Conservation (phyloP, 352 stramenopile species). For the Blastocystis sp. region DNA sequence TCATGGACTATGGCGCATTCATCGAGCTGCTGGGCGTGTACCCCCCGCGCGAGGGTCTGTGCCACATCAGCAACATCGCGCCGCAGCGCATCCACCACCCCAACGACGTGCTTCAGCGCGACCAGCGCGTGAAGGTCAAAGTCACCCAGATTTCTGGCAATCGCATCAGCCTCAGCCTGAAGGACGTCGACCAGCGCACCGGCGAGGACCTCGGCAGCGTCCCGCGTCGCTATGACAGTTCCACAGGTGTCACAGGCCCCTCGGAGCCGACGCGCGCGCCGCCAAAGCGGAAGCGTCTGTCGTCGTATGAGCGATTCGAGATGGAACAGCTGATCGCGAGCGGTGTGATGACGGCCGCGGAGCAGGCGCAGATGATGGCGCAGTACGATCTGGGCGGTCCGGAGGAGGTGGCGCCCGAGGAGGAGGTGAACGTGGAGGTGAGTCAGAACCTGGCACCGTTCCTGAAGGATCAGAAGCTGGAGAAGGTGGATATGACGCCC, state of each 20-base stretch:
- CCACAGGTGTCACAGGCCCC: neutral
- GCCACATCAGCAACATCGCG: constrained; percentile 88
- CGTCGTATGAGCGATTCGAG: constrained; percentile 92
- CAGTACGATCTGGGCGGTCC: constrained; percentile 85
- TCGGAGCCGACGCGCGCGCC: neutral
- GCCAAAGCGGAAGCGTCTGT: constrained; percentile 84
- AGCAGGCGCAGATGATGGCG: constrained; percentile 77
- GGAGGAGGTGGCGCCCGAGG: constrained; percentile 75
- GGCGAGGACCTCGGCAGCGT: constrained; percentile 83
- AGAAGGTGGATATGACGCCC: constrained; percentile 82
- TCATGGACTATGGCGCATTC: constrained; percentile 94
- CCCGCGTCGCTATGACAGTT: neutral
- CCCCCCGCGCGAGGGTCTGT: constrained; percentile 81
- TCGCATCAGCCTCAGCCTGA: constrained; percentile 90
- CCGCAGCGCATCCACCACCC: constrained; percentile 80
- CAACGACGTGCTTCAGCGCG: constrained; percentile 81
- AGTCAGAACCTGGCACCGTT: constrained; percentile 94
- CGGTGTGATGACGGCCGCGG: constrained; percentile 91
- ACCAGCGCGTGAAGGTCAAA: constrained; percentile 91
- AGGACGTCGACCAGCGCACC: constrained; percentile 91
- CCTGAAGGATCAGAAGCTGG: constrained; percentile 83
- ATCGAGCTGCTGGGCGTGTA: constrained; percentile 83
- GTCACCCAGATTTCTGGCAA: constrained; percentile 72
- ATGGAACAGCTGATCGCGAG: constrained; percentile 93
- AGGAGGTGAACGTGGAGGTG: constrained; percentile 84